A percentile compares a stretch with the other conserved stretches of the same genome.
These are phyloP conservation scores for Phaeomoniella chlamydospora DNA, from an alignment of 2,329 filamentous ascomycete species.

Conservation along the genomic window DNA sequence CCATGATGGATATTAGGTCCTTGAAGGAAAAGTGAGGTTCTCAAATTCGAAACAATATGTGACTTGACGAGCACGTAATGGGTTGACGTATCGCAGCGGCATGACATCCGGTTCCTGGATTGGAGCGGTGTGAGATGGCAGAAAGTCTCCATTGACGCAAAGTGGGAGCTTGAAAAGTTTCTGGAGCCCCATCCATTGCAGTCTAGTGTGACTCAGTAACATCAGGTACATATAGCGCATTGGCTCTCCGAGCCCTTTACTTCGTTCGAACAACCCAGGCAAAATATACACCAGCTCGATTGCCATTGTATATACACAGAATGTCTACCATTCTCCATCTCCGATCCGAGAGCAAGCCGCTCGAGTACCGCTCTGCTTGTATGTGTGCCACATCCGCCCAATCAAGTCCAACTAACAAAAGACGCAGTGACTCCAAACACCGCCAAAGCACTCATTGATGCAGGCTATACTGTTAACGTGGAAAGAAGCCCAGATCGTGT, in stretches of 20 bases:
- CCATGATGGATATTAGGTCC: constrained; percentile 4
- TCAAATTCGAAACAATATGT: no score
- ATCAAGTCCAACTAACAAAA: constrained; percentile 5
- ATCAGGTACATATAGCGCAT: no score
- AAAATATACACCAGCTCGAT: no score
- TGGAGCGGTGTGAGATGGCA: constrained; percentile 7
- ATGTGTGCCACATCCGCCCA: constrained; percentile 1
- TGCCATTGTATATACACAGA: no score
- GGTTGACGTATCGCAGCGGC: no score
- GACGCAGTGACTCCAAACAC: constrained; percentile 32
- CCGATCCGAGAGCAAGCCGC: constrained; percentile 11
- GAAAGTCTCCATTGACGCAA: constrained; percentile 3
- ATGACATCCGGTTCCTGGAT: constrained; percentile 17
- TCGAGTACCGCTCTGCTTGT: constrained; percentile 12
- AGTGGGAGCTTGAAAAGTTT: background rate
- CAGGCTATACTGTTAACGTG: constrained; percentile 54
- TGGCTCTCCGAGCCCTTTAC: no score
- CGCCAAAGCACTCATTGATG: constrained; percentile 49
- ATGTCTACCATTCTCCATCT: constrained; percentile 12
- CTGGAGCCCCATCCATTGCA: background rate
- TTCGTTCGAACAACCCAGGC: no score
- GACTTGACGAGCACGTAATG: no score
- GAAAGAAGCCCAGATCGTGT: constrained; percentile 56
- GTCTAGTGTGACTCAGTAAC: background rate
- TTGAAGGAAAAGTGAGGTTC: no score